Percentiles rank a stretch among this genome's conserved stretches.
These are phyloP conservation scores for Ogataea nitratoaversa DNA, from an alignment of 805 yeast genomes.

Conservation along the genomic window DNA sequence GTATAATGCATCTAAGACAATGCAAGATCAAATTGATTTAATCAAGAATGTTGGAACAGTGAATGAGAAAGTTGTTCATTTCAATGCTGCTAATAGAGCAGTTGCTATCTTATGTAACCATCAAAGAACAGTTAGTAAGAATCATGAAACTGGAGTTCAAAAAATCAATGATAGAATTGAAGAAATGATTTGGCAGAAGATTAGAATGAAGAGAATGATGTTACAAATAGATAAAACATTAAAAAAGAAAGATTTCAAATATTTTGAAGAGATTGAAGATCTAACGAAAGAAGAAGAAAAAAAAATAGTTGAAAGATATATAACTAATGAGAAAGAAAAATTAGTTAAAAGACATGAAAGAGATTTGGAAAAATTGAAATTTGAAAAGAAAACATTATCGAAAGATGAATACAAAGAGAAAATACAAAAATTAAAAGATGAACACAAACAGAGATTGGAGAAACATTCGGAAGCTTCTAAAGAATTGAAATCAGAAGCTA, in stretches of 20 bases:
- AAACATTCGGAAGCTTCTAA: constrained; percentile 49
- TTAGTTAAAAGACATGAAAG: constrained; percentile 60
- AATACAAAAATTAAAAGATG: constrained; percentile 47
- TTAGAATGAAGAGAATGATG: constrained; percentile 68
- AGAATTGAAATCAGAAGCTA: constrained; percentile 53
- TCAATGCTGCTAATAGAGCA: constrained; percentile 92
- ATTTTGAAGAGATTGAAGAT: constrained; percentile 65
- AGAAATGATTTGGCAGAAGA: constrained; percentile 82
- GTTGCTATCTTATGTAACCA: constrained; percentile 97
- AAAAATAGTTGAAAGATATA: constrained; percentile 51
- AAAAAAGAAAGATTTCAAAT: constrained; percentile 48
- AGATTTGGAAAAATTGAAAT: constrained; percentile 70
- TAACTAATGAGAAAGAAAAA: constrained; percentile 65
- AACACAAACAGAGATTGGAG: constrained; percentile 49
- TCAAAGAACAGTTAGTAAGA: constrained; percentile 86
- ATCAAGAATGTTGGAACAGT: constrained; percentile 85
- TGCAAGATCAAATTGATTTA: constrained; percentile 89
- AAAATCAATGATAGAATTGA: constrained; percentile 72
- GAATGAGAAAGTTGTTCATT: constrained; percentile 79
- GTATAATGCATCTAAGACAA: constrained; percentile 90
- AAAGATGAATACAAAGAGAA: constrained; percentile 51
- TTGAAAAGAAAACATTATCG: constrained; percentile 51
- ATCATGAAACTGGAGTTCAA: constrained; percentile 75
- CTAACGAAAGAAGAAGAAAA: constrained; percentile 61
- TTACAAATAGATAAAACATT: constrained; percentile 54